These are phyloP conservation scores for Herpetomonas muscarum DNA, from an alignment of 208 protist species.

Conservation along the genomic window DNA sequence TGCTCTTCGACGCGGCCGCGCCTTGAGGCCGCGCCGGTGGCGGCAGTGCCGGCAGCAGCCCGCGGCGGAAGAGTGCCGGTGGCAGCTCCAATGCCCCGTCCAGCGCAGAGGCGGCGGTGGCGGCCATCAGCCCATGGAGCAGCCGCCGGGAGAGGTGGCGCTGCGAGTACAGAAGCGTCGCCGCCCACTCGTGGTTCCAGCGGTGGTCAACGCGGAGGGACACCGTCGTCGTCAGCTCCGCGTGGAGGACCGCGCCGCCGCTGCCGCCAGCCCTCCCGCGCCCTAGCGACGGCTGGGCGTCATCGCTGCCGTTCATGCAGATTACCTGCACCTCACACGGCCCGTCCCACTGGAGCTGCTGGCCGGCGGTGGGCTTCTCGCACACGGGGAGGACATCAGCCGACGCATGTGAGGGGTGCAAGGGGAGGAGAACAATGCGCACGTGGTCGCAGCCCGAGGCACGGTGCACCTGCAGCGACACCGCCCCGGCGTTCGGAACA, in stretches of 20 bases:
- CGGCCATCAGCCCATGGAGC: constrained; percentile 13
- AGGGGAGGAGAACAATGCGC: not conserved
- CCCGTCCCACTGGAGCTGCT: not conserved
- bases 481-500: not conserved
- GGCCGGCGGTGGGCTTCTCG: not conserved
- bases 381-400: not conserved
- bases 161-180: constrained; percentile 18
- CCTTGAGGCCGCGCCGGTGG: not conserved
- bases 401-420: not conserved
- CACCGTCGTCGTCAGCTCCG: constrained; percentile 34
- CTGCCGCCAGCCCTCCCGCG: constrained; percentile 12
- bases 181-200: constrained; percentile 18
- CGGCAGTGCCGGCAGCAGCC: not conserved
- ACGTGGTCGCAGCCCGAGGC: not conserved
- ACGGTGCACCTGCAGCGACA: not conserved
- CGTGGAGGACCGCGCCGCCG: constrained; percentile 12
- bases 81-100: not conserved
- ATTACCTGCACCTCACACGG: constrained; percentile 20
- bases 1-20: too few relatives aligned
- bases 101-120: constrained; percentile 1
- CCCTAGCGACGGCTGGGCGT: constrained; percentile 11
- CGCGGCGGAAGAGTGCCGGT: not conserved
- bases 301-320: constrained; percentile 12
- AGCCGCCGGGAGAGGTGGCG: constrained; percentile 20
- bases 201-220: constrained; percentile 27